Evolutionary conservation across 192 early-diverging fungal species (phyloP).

Genomic region (Glomus cerebriforme): DNA sequence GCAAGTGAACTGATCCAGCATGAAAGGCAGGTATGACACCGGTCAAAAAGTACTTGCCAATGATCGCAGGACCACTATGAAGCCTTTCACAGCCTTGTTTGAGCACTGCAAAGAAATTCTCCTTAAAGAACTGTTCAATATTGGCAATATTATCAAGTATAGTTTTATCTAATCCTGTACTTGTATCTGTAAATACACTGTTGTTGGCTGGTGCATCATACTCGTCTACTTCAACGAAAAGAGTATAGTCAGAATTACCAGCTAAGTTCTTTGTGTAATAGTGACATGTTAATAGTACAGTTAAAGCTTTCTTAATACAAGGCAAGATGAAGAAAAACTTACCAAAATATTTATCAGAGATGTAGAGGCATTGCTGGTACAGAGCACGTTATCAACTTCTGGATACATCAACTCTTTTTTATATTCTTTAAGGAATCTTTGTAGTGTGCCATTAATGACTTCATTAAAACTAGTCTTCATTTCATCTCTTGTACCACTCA

Average conservation of each 20-base stretch:
- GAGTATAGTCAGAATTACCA: slow-evolving; percentile 28
- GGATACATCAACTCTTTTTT: slow-evolving; percentile 29
- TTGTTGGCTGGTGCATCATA: slow-evolving; percentile 42
- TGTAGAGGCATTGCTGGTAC: slow-evolving; percentile 12
- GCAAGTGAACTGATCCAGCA: slow-evolving; percentile 36
- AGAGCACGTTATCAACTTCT: slow-evolving; percentile 18
- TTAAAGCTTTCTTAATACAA: slow-evolving; percentile 5
- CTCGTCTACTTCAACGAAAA: slow-evolving; percentile 43
- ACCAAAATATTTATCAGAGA: slow-evolving; percentile 25
- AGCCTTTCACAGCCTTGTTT: slow-evolving; percentile 37
- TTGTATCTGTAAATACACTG: slow-evolving; percentile 35
- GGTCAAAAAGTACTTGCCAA: slow-evolving; percentile 41
- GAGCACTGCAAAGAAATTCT: slow-evolving; percentile 37
- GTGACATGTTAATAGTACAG: slow-evolving; percentile 26
- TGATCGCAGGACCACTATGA: slow-evolving; percentile 30
- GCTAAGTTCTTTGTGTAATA: slow-evolving; percentile 34
- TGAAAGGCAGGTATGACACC: slow-evolving; percentile 38
- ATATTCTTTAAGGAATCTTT: slow-evolving; percentile 27
- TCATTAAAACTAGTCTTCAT: slow-evolving; percentile 13
- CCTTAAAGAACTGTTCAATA: slow-evolving; percentile 39
- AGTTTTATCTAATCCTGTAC: slow-evolving; percentile 26
- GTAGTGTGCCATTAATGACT: slow-evolving; percentile 9
- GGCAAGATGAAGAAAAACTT: slow-evolving; percentile 17
- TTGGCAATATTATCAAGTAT: slow-evolving; percentile 27
- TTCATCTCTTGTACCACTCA: slow-evolving; percentile 11